Base-by-base conservation (phyloP, 345 rosid genomes). In the Ceriops decandra region DNA sequence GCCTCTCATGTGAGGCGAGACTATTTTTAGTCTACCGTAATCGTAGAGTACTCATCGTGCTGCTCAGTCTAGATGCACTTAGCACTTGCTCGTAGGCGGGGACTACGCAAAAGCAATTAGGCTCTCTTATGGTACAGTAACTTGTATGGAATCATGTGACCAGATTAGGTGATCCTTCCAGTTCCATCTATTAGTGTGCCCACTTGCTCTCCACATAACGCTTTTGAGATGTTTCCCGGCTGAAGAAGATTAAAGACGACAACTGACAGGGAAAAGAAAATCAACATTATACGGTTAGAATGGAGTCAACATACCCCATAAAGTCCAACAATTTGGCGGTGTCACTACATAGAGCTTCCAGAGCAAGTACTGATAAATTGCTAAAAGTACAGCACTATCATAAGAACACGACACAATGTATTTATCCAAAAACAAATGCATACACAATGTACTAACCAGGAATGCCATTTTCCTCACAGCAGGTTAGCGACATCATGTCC, bases 111-210 rank as follows among this genome's bases (percentile, higher is more conserved):
- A 22, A 56, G 17, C 59, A 56, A 24, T 22, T 56, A 56, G 59
- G 22, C 17, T 13, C 49, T 56, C 24, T 10, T 16, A 22, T 6
- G 28, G 22, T 54, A 26, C 5, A 54, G 30, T 6, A 22, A 56
- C 28, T 24, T 8, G 22, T 7, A 10, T 2, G 2, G 28, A 56
- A 15, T 8, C 24, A 11, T 22, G 28, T 20, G 59, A 10, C 30
- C 15, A 30, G 22, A 64, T 72, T 68, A 76, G 74, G 66, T 53
- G 17, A 64, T 76, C 74, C 84, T 77, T 68, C 83, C 91, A n/a
- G 63, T 78, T 62, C 80, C 80, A 16, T 56, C 59, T 56, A 56
- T 56, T 4, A 56, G 30, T 24, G 59, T 56, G 28, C 59, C 59
- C 28, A 56, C 31, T 11, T 56, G 59, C 59, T 56, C 59, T 56